A percentile compares a stretch with the other conserved stretches of the same genome.
These are phyloP conservation scores for Volutella citrinella DNA, from an alignment of 2,329 filamentous ascomycete species.

Conservation along the genomic window DNA sequence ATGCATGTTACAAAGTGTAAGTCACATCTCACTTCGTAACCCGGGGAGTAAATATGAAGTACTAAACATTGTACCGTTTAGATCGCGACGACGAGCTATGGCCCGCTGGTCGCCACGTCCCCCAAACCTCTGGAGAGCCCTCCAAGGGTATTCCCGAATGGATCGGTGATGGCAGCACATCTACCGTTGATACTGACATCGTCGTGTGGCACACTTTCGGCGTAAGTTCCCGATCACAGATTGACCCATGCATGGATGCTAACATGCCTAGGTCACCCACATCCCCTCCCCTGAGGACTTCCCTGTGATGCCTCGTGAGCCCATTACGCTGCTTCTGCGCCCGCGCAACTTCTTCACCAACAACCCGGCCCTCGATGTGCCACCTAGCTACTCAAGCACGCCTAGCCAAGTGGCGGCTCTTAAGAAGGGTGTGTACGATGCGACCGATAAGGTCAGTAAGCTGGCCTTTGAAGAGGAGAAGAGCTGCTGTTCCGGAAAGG, in stretches of 20 bases:
- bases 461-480: conserved; percentile 20
- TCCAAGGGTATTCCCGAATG: conserved; percentile 71
- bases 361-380: conserved; percentile 79
- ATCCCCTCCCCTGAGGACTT: conserved; percentile 90
- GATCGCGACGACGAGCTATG: conserved; percentile 80
- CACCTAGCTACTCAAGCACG: conserved; percentile 45
- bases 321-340: conserved; percentile 75
- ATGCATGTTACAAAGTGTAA: conserved; percentile 88
- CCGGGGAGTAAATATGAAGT: no score
- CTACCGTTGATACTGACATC: conserved; percentile 77
- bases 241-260: no score
- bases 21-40: conserved; percentile 19
- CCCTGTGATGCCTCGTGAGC: conserved; percentile 86
- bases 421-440: conserved; percentile 20
- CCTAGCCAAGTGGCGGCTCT: conserved; percentile 28
- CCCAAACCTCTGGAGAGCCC: conserved; percentile 80
- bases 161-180: conserved; percentile 68
- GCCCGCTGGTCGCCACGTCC: conserved; percentile 82
- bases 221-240: no score
- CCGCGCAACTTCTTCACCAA: conserved; percentile 79
- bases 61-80: no score
- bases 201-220: conserved; percentile 96
- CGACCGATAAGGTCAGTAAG: conserved; percentile 19
- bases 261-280: no score
- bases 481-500: conserved; percentile 13